These are phyloP conservation scores for Barbatosphaeria neglecta DNA, from an alignment of 495 filamentous ascomycete species.

Conservation along the genomic window DNA sequence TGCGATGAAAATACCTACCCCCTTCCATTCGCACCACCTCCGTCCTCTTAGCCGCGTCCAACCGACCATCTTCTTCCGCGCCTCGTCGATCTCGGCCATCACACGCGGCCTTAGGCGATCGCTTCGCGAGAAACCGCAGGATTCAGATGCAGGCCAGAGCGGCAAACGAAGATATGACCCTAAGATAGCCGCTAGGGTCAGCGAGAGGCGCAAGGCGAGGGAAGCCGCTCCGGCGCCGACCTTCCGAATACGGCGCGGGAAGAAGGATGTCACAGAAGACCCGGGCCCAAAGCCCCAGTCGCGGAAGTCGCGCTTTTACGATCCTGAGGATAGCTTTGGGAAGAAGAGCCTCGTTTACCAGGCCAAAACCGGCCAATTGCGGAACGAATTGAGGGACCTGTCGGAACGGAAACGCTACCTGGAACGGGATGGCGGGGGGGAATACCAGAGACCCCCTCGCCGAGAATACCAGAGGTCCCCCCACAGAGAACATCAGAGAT, in stretches of 20 bases:
- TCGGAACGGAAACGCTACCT: not conserved
- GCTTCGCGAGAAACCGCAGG: slow-evolving; percentile 13
- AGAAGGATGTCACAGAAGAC: slow-evolving; percentile 29
- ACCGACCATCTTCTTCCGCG: not conserved
- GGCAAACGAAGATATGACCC: not conserved
- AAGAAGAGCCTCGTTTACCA: slow-evolving; percentile 36
- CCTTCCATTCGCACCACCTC: not conserved
- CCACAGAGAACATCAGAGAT: no score
- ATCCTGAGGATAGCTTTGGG: slow-evolving; percentile 24
- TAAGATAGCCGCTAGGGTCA: not conserved
- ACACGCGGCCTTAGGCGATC: slow-evolving; percentile 17
- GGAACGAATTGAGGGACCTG: slow-evolving; percentile 7
- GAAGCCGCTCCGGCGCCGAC: slow-evolving; percentile 8
- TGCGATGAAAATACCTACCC: not conserved
- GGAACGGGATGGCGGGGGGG: not conserved
- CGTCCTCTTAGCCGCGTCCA: not conserved
- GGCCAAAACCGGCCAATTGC: slow-evolving; percentile 17
- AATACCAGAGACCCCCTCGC: not conserved
- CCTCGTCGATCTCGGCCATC: slow-evolving; percentile 20
- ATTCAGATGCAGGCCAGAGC: slow-evolving; percentile 3
- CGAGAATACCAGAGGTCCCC: no score
- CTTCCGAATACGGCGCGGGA: slow-evolving; percentile 32
- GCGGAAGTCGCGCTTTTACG: slow-evolving; percentile 30
- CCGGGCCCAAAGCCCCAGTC: slow-evolving; percentile 19
- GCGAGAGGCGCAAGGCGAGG: slow-evolving; percentile 12